These are phyloP conservation scores for Lavandula angustifolia DNA, from an alignment of 257 asterid genomes.

Conservation along the genomic window DNA sequence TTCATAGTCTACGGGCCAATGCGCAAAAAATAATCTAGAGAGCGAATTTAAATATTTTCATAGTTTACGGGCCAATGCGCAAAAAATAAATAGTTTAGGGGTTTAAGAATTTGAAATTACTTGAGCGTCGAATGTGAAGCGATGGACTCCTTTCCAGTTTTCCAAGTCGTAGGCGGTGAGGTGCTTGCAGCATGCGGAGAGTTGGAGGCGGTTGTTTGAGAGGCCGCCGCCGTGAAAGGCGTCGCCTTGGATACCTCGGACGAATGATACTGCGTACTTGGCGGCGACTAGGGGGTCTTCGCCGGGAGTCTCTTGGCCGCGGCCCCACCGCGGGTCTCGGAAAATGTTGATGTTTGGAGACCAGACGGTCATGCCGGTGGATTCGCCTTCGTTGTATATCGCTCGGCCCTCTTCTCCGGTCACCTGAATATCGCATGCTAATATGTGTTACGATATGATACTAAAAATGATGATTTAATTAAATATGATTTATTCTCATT, in stretches of 20 bases:
- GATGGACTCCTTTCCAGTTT: conserved; percentile 60
- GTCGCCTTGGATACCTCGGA: conserved; percentile 81
- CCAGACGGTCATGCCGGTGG: conserved; percentile 79
- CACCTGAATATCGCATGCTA: conserved; percentile 41
- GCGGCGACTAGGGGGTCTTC: conserved; percentile 65
- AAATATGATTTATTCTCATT: too few species aligned
- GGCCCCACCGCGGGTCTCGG: conserved; percentile 87
- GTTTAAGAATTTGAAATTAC: too few species aligned
- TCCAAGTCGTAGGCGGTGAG: conserved; percentile 80
- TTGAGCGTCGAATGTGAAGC: conserved; percentile 56
- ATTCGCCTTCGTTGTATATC: conserved; percentile 75
- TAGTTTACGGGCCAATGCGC: too few species aligned
- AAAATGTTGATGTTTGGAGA: conserved; percentile 76
- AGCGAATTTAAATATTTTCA: too few species aligned
- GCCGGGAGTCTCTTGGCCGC: conserved; percentile 84
- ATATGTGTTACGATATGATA: too few species aligned
- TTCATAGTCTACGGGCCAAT: too few species aligned
- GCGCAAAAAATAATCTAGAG: too few species aligned
- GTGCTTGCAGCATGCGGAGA: conserved; percentile 83
- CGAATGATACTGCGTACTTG: conserved; percentile 58
- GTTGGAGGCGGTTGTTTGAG: conserved; percentile 49
- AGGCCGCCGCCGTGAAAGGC: conserved; percentile 55
- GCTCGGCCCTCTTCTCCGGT: conserved; percentile 75
- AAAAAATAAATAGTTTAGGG: too few species aligned
- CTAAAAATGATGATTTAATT: not conserved